These are phyloP conservation scores for Liriodendron chinense DNA, from an alignment of 164 flowering plant genomes.

Conservation along the genomic window DNA sequence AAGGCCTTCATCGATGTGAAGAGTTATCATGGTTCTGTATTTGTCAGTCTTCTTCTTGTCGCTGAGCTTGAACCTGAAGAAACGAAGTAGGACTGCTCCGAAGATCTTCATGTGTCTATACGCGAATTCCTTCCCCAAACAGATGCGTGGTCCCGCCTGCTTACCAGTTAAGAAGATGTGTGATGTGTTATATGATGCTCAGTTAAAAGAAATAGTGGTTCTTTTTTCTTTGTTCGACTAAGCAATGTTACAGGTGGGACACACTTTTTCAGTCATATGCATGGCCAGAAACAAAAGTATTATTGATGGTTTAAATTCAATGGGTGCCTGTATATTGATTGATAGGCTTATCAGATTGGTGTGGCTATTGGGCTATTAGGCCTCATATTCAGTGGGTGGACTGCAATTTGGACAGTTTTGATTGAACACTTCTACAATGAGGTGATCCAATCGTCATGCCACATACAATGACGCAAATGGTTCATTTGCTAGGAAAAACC, in stretches of 20 bases:
- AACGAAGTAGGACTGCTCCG: not conserved
- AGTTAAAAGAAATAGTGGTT: not conserved
- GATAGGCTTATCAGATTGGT: too few relatives aligned
- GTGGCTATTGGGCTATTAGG: too few relatives aligned
- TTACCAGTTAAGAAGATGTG: not conserved
- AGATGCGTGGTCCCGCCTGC: slow-evolving; percentile 75
- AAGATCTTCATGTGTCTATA: slow-evolving; percentile 63
- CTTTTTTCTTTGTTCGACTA: not conserved
- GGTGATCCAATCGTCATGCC: too few relatives aligned
- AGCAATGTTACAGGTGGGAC: not conserved
- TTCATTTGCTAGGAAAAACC: too few relatives aligned
- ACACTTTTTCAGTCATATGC: not conserved
- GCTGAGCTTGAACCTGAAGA: slow-evolving; percentile 2
- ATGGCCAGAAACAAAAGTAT: not conserved
- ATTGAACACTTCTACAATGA: too few relatives aligned
- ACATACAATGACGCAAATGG: too few relatives aligned
- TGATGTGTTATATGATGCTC: too few relatives aligned
- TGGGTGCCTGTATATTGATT: not conserved
- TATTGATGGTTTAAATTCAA: too few relatives aligned
- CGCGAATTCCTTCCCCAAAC: slow-evolving; percentile 74
- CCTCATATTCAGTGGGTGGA: too few relatives aligned
- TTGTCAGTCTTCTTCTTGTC: not conserved
- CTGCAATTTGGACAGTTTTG: too few relatives aligned
- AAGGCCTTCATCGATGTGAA: not conserved
- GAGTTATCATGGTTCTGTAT: slow-evolving; percentile 7